phyloP scores from a whole-genome alignment of 768 basidiomycete species.

The Rhodocollybia butyracea region DNA sequence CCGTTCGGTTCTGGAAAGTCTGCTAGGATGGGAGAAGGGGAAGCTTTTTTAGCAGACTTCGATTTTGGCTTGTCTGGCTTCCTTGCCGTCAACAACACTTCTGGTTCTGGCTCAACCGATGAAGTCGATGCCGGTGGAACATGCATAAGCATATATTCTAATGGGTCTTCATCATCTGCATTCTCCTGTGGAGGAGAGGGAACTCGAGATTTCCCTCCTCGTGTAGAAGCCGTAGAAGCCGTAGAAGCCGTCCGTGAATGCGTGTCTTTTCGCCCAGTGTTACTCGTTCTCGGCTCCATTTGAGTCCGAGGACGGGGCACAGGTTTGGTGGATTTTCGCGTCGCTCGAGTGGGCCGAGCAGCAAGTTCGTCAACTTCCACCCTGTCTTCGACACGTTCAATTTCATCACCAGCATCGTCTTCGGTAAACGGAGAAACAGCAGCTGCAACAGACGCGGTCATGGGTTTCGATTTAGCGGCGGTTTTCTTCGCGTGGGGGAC shows the following conservation, averaged over 20 bases:
- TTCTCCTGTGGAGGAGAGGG: neutral
- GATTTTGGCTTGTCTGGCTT: neutral
- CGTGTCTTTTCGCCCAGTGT: neutral
- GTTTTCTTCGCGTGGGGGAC: neutral
- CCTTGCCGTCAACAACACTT: neutral
- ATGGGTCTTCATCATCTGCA: neutral
- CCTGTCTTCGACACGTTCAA: neutral
- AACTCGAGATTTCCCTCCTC: slow-evolving; percentile 10
- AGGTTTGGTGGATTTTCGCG: slow-evolving; percentile 2
- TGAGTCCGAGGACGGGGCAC: neutral
- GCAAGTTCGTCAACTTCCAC: slow-evolving; percentile 9
- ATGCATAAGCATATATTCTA: neutral
- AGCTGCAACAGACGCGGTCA: slow-evolving; percentile 14
- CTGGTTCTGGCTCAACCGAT: neutral
- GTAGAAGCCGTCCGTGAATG: slow-evolving; percentile 25
- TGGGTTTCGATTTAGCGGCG: slow-evolving; percentile 10
- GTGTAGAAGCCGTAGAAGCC: slow-evolving; percentile 30
- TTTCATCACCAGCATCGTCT: slow-evolving; percentile 11
- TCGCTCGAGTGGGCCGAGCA: neutral
- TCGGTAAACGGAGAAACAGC: slow-evolving; percentile 1
- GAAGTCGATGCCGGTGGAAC: neutral
- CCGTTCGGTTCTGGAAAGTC: neutral
- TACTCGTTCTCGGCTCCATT: neutral
- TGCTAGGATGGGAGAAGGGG: neutral
- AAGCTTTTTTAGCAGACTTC: neutral